Evolutionary conservation across 2,329 filamentous ascomycete species (phyloP), one percentile per base, ranked within the genome.

Genomic region (Leptographium lundbergii): DNA sequence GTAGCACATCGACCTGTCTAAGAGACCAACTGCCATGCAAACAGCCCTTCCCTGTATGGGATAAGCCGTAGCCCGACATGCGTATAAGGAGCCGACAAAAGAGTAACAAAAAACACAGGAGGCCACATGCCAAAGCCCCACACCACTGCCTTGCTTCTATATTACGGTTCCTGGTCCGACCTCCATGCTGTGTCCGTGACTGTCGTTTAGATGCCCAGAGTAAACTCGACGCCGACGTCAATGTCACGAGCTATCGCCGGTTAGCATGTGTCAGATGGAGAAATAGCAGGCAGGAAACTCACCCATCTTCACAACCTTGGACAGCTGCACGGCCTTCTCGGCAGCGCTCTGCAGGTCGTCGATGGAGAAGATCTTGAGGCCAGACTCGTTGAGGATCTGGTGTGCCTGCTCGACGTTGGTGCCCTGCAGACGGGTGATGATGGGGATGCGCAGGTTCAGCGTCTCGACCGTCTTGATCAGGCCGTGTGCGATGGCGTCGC

Each of bases 311-410:
- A 99, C 94, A 66, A 99, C 89, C 84, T 96, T 97, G 69, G 91
- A 96, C 75, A 99, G 92, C 77, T 99, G 92, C 65, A 99, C 94
- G 34, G 91, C 88, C 82, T 95, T 97, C 84, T 97, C 94, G 65
- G 94, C 94, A 50, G 94, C 94, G 71, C 78, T 94, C 78, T 99
- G 94, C 69, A 99, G 84, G 77, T 99, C 94, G 72, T 97, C 92
- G 63, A 99, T 97, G 69, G 89, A 95, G 83, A 99, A 99, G 77
- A 99, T 99, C 87, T 99, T 99, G 70, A 99, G 84, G 68, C 94
- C 91, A 58, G 91, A 95, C 73, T 99, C 91, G 80, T 94, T 95
- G 79, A 99, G 91, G 79, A 81, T 77, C 80, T 94, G 85, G 75
- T 94, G 91, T 63, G 94, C 94, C 74, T 86, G 81, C 77, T 96